Percentiles rank a stretch among this genome's conserved stretches.
These are phyloP conservation scores for Hebeloma cylindrosporum DNA, from an alignment of 768 basidiomycete genomes.

Conservation along the genomic window DNA sequence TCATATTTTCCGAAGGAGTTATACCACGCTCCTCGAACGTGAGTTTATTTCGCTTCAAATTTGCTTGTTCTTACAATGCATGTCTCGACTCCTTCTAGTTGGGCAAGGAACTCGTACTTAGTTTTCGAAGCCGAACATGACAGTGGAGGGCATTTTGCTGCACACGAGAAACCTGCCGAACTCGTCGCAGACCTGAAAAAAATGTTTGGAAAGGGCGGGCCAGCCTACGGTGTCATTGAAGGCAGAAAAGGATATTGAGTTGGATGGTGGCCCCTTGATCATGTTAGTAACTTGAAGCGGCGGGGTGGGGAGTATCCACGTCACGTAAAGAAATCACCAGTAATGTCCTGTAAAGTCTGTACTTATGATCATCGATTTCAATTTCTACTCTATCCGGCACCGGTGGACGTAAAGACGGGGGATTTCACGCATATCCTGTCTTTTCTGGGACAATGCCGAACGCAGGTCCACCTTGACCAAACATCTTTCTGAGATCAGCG, in stretches of 20 bases:
- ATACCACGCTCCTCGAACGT: slow-evolving; percentile 30
- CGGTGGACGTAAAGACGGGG: slow-evolving; percentile 1
- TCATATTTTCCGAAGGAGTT: slow-evolving; percentile 56
- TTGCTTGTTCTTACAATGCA: not conserved
- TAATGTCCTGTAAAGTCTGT: too few relatives aligned
- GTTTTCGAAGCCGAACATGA: slow-evolving; percentile 49
- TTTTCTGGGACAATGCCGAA: slow-evolving; percentile 46
- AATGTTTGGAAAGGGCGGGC: slow-evolving; percentile 56
- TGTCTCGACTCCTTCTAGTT: slow-evolving; percentile 30
- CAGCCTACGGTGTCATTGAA: slow-evolving; percentile 44
- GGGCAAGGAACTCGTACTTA: slow-evolving; percentile 35
- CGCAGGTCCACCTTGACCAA: slow-evolving; percentile 50
- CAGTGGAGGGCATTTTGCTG: slow-evolving; percentile 57
- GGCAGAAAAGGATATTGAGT: slow-evolving; percentile 41
- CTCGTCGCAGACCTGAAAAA: slow-evolving; percentile 49
- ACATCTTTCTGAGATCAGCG: slow-evolving; percentile 55
- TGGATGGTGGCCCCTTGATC: too few relatives aligned
- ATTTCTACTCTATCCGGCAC: too few relatives aligned
- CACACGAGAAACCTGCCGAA: slow-evolving; percentile 46
- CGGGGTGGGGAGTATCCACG: not conserved
- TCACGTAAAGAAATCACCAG: too few relatives aligned
- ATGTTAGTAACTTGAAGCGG: slow-evolving; percentile 1
- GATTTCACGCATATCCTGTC: slow-evolving; percentile 36
- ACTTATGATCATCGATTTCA: too few relatives aligned
- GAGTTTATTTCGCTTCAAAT: too few relatives aligned